Evolutionary conservation across 73 alveolate genomes (phyloP).

Genomic region (Paramecium primaurelia): DNA sequence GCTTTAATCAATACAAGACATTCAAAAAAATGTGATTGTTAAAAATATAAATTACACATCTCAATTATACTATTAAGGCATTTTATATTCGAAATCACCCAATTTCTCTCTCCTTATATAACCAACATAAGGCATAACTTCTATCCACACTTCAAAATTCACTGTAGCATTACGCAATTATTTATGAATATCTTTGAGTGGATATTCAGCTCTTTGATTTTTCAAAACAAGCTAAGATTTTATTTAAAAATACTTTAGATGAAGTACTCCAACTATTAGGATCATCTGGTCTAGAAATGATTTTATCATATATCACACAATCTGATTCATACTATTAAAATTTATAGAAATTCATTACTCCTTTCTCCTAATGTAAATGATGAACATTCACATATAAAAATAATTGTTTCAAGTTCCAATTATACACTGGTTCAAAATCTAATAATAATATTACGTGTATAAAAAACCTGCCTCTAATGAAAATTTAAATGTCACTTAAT

Average conservation of each 20-base stretch:
- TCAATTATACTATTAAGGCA: constrained; percentile 44
- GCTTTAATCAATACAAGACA: not conserved
- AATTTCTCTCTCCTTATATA: not conserved
- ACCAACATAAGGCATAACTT: constrained; percentile 45
- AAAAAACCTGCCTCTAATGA: not conserved
- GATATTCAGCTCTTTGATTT: constrained; percentile 38
- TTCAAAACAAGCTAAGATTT: not conserved
- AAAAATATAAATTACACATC: constrained; percentile 17
- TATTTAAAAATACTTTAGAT: not conserved
- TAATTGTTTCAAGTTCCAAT: constrained; percentile 36
- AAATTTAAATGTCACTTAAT: constrained; percentile 10
- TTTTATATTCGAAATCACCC: constrained; percentile 13
- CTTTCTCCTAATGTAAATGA: not conserved
- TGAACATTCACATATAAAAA: constrained; percentile 24
- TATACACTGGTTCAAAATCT: constrained; percentile 32
- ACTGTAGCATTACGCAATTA: constrained; percentile 18
- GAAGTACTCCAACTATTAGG: not conserved
- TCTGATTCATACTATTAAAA: not conserved
- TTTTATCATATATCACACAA: constrained; percentile 28
- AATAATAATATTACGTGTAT: not conserved
- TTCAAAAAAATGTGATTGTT: constrained; percentile 36
- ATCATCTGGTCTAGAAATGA: constrained; percentile 31
- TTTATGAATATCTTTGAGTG: constrained; percentile 8
- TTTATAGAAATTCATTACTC: not conserved
- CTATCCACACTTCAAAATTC: constrained; percentile 36